Conservation (phyloP, 2,329 filamentous ascomycete genomes). For the Ascosphaera apis region DNA sequence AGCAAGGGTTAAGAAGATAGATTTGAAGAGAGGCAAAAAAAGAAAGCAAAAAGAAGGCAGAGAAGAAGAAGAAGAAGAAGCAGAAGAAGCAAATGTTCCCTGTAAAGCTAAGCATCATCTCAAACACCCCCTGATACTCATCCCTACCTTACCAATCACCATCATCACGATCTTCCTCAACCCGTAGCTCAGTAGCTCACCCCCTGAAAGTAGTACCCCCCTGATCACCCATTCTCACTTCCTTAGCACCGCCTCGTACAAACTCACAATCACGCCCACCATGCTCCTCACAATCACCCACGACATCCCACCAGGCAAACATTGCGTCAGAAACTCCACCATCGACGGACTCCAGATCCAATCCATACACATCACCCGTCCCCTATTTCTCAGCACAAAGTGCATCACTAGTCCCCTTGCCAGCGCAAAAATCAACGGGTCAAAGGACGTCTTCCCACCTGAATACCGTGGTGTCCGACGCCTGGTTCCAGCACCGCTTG, state of each 20-base stretch:
- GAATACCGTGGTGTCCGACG: conserved; percentile 35
- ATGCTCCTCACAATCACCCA: conserved; percentile 20
- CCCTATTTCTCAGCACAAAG: conserved; percentile 44
- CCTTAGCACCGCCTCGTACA: conserved; percentile 25
- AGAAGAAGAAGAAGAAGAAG: neutral
- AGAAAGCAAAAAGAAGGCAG: conserved; percentile 1
- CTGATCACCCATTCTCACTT: conserved; percentile 7
- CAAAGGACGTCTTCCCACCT: conserved; percentile 28
- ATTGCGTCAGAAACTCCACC: conserved; percentile 15
- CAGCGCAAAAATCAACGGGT: conserved; percentile 78
- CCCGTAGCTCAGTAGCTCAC: no score
- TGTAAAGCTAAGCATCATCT: neutral
- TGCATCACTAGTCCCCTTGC: conserved; percentile 64
- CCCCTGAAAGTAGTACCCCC: no score
- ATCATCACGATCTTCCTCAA: no score
- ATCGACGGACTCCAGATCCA: conserved; percentile 13
- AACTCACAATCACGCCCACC: conserved; percentile 18
- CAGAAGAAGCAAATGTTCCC: neutral
- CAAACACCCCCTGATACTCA: no score
- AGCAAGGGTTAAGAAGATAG: conserved; percentile 5
- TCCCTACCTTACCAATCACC: neutral
- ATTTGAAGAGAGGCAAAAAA: neutral
- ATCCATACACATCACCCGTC: no score
- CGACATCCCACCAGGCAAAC: conserved; percentile 17
- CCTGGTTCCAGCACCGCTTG: no score